Conservation (phyloP, 73 alveolate genomes). For the Paramecium octaurelia region DNA sequence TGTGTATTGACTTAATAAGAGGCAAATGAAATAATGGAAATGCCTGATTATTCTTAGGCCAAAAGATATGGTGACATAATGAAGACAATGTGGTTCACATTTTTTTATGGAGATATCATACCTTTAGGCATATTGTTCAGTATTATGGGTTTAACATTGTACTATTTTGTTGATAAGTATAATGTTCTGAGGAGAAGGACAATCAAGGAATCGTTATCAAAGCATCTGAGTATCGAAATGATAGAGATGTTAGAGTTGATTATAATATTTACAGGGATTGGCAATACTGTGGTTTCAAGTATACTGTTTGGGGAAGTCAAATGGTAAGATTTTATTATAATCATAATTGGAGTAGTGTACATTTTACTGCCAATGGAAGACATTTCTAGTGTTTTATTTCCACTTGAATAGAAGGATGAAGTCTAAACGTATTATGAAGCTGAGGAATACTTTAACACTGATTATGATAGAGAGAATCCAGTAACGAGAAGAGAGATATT, state of each 20-base stretch:
- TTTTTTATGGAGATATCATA: conserved; percentile 55
- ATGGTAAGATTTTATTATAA: conserved; percentile 33
- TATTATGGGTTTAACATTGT: conserved; percentile 34
- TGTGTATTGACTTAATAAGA: conserved; percentile 40
- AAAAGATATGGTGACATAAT: conserved; percentile 62
- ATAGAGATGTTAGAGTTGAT: conserved; percentile 34
- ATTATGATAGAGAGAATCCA: conserved; percentile 62
- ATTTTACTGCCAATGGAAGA: conserved; percentile 53
- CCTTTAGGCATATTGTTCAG: conserved; percentile 43
- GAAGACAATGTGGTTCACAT: conserved; percentile 63
- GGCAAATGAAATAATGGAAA: conserved; percentile 59
- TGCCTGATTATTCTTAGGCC: conserved; percentile 54
- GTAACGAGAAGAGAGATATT: conserved; percentile 57
- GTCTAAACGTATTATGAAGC: neutral
- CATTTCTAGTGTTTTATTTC: conserved; percentile 44
- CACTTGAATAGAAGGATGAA: conserved; percentile 54
- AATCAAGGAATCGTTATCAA: conserved; percentile 47
- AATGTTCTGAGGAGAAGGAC: conserved; percentile 57
- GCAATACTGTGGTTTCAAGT: conserved; percentile 8
- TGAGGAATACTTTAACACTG: conserved; percentile 45
- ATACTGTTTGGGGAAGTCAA: conserved; percentile 28
- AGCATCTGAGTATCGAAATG: conserved; percentile 23
- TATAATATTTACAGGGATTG: conserved; percentile 43
- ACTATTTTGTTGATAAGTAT: conserved; percentile 52
- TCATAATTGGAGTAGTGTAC: conserved; percentile 17